Conservation (phyloP, 192 early-diverging fungal species). For the Umbelopsis ramanniana region DNA sequence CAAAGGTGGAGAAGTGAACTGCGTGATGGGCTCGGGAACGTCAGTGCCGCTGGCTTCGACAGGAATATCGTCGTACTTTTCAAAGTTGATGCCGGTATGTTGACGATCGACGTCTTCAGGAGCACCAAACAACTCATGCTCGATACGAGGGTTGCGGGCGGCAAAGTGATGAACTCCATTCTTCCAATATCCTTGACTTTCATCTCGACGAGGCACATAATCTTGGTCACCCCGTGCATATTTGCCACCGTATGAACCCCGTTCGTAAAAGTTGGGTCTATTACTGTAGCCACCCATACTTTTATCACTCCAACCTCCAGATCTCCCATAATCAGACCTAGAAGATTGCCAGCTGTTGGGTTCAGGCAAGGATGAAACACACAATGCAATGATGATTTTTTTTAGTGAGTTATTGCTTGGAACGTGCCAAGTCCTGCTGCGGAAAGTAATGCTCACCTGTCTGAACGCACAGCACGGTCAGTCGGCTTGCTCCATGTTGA, state of each 20-base stretch:
- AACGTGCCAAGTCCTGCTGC: conserved; percentile 1
- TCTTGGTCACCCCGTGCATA: conserved; percentile 41
- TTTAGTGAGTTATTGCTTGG: neutral
- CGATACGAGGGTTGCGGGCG: conserved; percentile 76
- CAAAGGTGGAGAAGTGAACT: conserved; percentile 64
- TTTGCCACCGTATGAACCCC: conserved; percentile 41
- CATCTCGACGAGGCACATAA: conserved; percentile 43
- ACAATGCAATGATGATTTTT: neutral
- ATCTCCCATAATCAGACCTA: conserved; percentile 42
- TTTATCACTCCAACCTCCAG: conserved; percentile 32
- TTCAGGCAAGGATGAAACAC: neutral
- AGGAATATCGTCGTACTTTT: conserved; percentile 99
- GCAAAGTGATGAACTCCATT: conserved; percentile 83
- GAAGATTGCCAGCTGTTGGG: conserved; percentile 30
- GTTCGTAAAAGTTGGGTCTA: conserved; percentile 47
- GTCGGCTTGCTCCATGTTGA: conserved; percentile 17
- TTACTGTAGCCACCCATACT: conserved; percentile 28
- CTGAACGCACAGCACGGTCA: neutral
- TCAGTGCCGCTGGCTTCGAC: conserved; percentile 83
- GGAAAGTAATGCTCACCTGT: conserved; percentile 1
- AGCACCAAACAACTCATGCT: conserved; percentile 77
- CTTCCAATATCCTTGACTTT: conserved; percentile 65
- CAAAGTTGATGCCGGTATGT: conserved; percentile 97
- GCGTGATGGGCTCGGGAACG: conserved; percentile 65
- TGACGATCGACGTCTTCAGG: conserved; percentile 77